Percentiles rank a stretch among this genome's conserved stretches.
These are phyloP conservation scores for Leucoagaricus sp. DNA, from an alignment of 1,284 basidiomycete genomes.

Conservation along the genomic window DNA sequence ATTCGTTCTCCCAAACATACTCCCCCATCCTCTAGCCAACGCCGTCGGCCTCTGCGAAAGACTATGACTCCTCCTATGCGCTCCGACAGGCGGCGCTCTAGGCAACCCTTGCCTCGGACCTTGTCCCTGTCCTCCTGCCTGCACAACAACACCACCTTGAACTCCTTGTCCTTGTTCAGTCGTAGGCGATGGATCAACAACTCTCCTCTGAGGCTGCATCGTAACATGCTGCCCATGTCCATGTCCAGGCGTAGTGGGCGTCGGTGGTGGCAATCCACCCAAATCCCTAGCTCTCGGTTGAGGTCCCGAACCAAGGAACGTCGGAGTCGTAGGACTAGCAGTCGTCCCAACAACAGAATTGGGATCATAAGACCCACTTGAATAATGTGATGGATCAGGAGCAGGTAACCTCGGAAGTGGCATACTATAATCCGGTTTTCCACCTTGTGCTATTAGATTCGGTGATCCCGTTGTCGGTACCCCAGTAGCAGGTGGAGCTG, in stretches of 20 bases:
- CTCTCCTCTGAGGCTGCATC: constrained; percentile 15
- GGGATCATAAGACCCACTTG: constrained; percentile 71
- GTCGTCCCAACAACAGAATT: constrained; percentile 38
- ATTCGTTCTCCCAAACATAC: constrained; percentile 45
- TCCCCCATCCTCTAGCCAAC: constrained; percentile 39
- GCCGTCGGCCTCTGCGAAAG: constrained; percentile 9
- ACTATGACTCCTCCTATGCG: constrained; percentile 20
- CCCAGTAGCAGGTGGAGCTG: constrained; percentile 20
- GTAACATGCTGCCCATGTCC: constrained; percentile 12
- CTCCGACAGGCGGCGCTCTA: constrained; percentile 17
- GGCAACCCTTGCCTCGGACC: constrained; percentile 7
- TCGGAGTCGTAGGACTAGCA: constrained; percentile 54
- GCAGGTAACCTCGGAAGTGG: constrained; percentile 78
- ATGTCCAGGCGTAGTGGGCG: constrained; percentile 3
- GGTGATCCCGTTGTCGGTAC: constrained; percentile 8
- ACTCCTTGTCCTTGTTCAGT: too few species aligned
- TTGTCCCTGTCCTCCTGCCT: neutral
- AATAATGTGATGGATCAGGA: constrained; percentile 78
- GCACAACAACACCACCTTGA: too few species aligned
- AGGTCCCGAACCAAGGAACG: constrained; percentile 41
- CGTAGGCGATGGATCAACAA: neutral
- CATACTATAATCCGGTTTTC: constrained; percentile 78
- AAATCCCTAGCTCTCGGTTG: constrained; percentile 64
- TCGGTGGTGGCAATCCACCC: constrained; percentile 37
- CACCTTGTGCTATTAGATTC: constrained; percentile 18